These are phyloP conservation scores for Pestalotiopsis sp. DNA, from an alignment of 2,329 filamentous ascomycete species.

Conservation along the genomic window DNA sequence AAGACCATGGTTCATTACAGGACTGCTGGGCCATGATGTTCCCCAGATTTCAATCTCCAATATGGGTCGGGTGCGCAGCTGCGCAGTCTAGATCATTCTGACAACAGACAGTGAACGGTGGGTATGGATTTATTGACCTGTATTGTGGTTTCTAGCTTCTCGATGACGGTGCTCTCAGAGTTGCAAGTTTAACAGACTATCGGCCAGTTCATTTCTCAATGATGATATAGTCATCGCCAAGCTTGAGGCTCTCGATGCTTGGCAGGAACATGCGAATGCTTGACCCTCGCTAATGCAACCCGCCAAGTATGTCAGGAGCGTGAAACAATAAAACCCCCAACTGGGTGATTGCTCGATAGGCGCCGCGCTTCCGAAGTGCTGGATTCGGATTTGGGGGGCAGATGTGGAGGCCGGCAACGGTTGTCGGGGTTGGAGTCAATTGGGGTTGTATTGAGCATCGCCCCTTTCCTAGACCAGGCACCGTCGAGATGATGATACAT, in stretches of 20 bases:
- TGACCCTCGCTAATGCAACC: not conserved
- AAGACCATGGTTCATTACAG: not conserved
- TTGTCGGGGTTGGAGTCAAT: not conserved
- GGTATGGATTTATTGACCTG: no score
- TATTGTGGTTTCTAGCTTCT: no score
- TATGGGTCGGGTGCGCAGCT: no score
- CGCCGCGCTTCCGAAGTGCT: not conserved
- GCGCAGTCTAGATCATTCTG: no score
- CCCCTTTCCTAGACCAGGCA: no score
- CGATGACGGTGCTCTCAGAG: no score
- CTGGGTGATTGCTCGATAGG: not conserved
- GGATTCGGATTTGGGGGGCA: not conserved
- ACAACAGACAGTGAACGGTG: no score
- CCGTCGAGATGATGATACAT: no score
- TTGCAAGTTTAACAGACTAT: not conserved
- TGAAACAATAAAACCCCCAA: not conserved
- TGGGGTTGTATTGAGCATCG: not conserved
- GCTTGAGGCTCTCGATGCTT: constrained; percentile 6
- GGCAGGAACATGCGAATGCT: constrained; percentile 6
- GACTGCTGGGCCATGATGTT: not conserved
- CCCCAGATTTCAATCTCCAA: not conserved
- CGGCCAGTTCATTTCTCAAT: not conserved
- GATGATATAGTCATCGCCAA: not conserved
- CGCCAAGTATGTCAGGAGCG: not conserved
- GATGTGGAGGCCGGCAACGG: not conserved